Conservation (phyloP, 805 yeast species). For the Kazachstania kunashirensis region DNA sequence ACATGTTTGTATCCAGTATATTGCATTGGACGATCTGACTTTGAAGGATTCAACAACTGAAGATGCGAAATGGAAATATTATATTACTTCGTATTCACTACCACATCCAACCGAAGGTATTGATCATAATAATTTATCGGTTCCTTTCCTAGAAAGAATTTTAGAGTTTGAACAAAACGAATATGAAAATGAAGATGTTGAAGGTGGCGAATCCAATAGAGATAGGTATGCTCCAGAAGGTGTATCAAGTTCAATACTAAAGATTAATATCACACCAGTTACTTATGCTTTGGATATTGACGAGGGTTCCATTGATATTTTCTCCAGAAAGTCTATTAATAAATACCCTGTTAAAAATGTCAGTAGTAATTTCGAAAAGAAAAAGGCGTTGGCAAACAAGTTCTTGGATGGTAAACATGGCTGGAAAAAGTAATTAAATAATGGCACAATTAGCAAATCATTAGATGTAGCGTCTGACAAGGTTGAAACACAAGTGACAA, state of each 20-base stretch:
- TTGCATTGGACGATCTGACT: slow-evolving; percentile 82
- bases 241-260: slow-evolving; percentile 55
- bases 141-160: slow-evolving; percentile 67
- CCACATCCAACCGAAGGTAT: slow-evolving; percentile 97
- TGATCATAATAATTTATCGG: slow-evolving; percentile 58
- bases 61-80: slow-evolving; percentile 86
- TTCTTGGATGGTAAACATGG: slow-evolving; percentile 47
- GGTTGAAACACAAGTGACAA: too few relatives aligned
- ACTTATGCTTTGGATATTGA: slow-evolving; percentile 77
- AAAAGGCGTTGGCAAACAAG: slow-evolving; percentile 28
- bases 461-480: too few relatives aligned
- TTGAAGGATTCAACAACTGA: slow-evolving; percentile 57
- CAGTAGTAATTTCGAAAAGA: slow-evolving; percentile 28
- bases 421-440: slow-evolving; percentile 46
- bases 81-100: slow-evolving; percentile 84
- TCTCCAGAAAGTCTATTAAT: slow-evolving; percentile 50
- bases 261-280: slow-evolving; percentile 68
- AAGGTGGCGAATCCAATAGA: slow-evolving; percentile 10
- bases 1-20: slow-evolving; percentile 63
- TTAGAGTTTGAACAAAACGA: slow-evolving; percentile 45
- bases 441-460: too few relatives aligned
- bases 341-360: slow-evolving; percentile 24
- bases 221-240: slow-evolving; percentile 39
- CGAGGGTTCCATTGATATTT: slow-evolving; percentile 67
- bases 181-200: slow-evolving; percentile 29